Evolutionary conservation across 176 grass and related monocot species (phyloP), one percentile per base, ranked within the genome.

Genomic region (Eragrostis curvula): DNA sequence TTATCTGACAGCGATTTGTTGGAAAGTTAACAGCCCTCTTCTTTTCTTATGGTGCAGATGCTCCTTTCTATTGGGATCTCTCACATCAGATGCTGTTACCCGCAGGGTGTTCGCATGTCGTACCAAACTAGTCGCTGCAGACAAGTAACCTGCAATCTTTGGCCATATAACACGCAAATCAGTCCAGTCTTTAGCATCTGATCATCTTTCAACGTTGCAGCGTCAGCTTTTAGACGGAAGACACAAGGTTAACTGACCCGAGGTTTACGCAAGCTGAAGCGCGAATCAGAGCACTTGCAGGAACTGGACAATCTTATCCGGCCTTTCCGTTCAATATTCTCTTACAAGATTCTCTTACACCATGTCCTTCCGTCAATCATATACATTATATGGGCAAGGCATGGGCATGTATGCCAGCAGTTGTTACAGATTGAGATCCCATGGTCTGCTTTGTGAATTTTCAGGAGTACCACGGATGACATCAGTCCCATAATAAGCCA

Each of bases 1-100:
- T 21, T 60, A 64, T 28, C 15, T 27, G 36, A 57, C 44, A 59
- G 20, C 50, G 6, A 79, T 63, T 71, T 81, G 62, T 73, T 53
- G 28, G 48, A 73, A 73, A 73, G 28, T 12, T 72, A 51, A 51
- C 24, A 45, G 6, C 44, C 43, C 24, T 16, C 13, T 71, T 71
- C 23, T 49, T 49, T 71, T 71, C n/a, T 46, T 25, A 25, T 25
- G 21, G 39, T 15, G 12, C 8, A 3, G 6, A 9, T 49, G 45
- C 6, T 18, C 44, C 68, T 28, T 71, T 70, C 3, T 25, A 71
- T 72, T 29, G 45, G 46, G 47, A 73, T 53, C 48, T 39, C 69
- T 21, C 45, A 50, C 24, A 71, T 50, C 23, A 49, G 13, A 49
- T 27, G 8, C 3, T 52, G 16, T 16, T 24, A 5, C 9, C 25